These are phyloP conservation scores for Melanogaster broomeanus DNA, from an alignment of 768 basidiomycete genomes.

Conservation along the genomic window DNA sequence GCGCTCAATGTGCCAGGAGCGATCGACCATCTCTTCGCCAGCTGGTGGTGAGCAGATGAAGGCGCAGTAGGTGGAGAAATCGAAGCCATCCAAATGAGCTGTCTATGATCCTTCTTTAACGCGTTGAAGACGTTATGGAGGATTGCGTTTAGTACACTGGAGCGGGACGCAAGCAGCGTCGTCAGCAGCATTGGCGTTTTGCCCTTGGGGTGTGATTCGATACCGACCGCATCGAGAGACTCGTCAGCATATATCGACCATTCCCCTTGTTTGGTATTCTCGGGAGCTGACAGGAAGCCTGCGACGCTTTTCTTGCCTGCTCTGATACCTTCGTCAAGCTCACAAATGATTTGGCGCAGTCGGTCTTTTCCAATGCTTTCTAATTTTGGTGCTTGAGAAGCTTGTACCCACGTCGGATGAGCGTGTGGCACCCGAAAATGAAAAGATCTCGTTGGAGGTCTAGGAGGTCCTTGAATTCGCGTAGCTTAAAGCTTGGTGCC, in stretches of 20 bases:
- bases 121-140: slow-evolving; percentile 97
- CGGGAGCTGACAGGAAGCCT: slow-evolving; percentile 61
- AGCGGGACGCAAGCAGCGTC: slow-evolving; percentile 86
- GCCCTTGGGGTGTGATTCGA: slow-evolving; percentile 89
- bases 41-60: slow-evolving; percentile 5
- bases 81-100: slow-evolving; percentile 97
- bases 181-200: slow-evolving; percentile 91
- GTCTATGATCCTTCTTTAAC: slow-evolving; percentile 92
- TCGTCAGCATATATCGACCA: slow-evolving; percentile 99
- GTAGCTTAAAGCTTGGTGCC: slow-evolving; percentile 98
- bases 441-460: slow-evolving; percentile 99
- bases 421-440: slow-evolving; percentile 93
- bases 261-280: slow-evolving; percentile 75
- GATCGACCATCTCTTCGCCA: slow-evolving; percentile 84
- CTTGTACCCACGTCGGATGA: slow-evolving; percentile 98
- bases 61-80: slow-evolving; percentile 35
- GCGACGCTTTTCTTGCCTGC: slow-evolving; percentile 84
- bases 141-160: slow-evolving; percentile 90
- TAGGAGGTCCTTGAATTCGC: slow-evolving; percentile 98
- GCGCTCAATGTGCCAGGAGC: slow-evolving; percentile 98
- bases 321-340: slow-evolving; percentile 91
- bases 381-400: slow-evolving; percentile 86
- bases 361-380: slow-evolving; percentile 90
- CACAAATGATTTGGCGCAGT: slow-evolving; percentile 91
- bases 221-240: slow-evolving; percentile 91